Conservation (phyloP, 2,329 filamentous ascomycete species). For the Whalleya microplaca region DNA sequence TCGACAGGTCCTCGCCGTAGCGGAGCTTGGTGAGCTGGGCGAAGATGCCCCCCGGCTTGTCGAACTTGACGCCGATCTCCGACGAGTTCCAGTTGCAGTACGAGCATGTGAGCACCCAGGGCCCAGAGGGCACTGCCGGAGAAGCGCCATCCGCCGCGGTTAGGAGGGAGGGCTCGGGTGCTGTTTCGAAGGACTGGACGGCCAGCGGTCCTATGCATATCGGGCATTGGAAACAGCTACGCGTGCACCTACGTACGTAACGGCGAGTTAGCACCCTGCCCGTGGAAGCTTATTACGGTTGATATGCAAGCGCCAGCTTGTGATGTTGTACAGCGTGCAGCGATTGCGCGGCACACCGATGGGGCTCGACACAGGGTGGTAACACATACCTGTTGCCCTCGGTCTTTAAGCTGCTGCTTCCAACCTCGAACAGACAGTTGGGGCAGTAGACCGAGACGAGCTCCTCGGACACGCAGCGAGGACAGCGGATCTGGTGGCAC, state of each 20-base stretch:
- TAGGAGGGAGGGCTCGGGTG: conserved; percentile 49
- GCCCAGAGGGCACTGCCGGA: conserved; percentile 44
- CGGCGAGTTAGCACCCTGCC: conserved; percentile 2
- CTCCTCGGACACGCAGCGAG: conserved; percentile 89
- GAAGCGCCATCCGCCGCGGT: conserved; percentile 47
- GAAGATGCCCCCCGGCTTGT: conserved; percentile 85
- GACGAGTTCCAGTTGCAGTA: conserved; percentile 93
- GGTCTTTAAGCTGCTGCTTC: conserved; percentile 86
- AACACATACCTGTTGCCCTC: conserved; percentile 82
- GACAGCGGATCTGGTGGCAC: conserved; percentile 94
- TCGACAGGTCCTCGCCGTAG: conserved; percentile 55
- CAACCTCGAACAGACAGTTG: conserved; percentile 93
- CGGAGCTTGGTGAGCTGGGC: conserved; percentile 75
- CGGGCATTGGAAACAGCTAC: conserved; percentile 95
- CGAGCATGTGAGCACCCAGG: conserved; percentile 81
- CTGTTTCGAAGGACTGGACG: conserved; percentile 70
- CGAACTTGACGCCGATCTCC: conserved; percentile 88
- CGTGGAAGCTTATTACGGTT: not conserved
- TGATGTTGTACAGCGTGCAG: not conserved
- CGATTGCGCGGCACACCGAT: not conserved
- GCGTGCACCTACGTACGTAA: conserved; percentile 68
- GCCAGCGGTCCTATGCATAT: conserved; percentile 81
- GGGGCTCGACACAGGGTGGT: not conserved
- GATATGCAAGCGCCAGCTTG: not conserved
- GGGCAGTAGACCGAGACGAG: conserved; percentile 96